Percentiles rank a stretch among this genome's conserved stretches.
Evolutionary conservation across 2,329 filamentous ascomycete genomes (phyloP).

Genomic region (Penicillium janthinellum): DNA sequence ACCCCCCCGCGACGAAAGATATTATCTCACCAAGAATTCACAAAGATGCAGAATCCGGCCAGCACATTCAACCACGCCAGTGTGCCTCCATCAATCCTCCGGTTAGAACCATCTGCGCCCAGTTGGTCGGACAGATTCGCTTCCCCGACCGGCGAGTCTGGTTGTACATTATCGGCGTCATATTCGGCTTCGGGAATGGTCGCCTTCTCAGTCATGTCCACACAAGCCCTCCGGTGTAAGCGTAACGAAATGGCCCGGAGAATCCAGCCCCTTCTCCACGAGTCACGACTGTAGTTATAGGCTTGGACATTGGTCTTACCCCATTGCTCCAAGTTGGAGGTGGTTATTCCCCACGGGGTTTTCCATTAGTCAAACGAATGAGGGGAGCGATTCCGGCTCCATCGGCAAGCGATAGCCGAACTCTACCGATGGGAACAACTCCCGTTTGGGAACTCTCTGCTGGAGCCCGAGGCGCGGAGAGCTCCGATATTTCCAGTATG

Average conservation of each 20-base stretch:
- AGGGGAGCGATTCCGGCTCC: slow-evolving; percentile 16
- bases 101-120: slow-evolving; percentile 11
- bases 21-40: slow-evolving; percentile 35
- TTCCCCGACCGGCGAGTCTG: background rate
- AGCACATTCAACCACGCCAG: slow-evolving; percentile 35
- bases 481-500: slow-evolving; percentile 5
- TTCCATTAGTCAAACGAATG: slow-evolving; percentile 27
- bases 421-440: slow-evolving; percentile 23
- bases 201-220: slow-evolving; percentile 18
- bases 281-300: slow-evolving; percentile 6
- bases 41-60: slow-evolving; percentile 36
- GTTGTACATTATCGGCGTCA: background rate
- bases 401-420: slow-evolving; percentile 27
- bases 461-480: background rate
- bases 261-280: background rate
- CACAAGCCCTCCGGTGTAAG: background rate
- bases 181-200: background rate
- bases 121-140: background rate
- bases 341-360: slow-evolving; percentile 20
- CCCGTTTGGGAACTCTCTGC: background rate
- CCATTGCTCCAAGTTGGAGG: slow-evolving; percentile 21
- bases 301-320: slow-evolving; percentile 6
- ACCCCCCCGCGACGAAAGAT: background rate
- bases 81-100: slow-evolving; percentile 29
- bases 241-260: background rate